Conservation (phyloP, 345 rosid genomes). For the Euphorbia tirucalli region DNA sequence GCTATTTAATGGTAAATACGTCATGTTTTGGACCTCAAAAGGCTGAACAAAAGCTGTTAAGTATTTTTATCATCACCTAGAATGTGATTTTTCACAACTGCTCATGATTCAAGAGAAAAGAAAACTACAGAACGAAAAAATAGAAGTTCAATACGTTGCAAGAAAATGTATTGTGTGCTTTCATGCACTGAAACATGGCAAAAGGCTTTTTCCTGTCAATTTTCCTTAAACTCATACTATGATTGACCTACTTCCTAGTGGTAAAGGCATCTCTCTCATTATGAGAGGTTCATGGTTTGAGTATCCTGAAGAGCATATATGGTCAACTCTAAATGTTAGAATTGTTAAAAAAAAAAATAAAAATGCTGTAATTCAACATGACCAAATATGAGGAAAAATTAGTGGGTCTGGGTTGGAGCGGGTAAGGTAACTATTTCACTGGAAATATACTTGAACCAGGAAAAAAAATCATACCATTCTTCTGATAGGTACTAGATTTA, state of each 20-base stretch:
- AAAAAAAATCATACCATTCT: constrained; percentile 24
- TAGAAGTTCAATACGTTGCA: too few relatives aligned
- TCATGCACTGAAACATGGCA: not conserved
- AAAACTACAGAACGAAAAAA: too few relatives aligned
- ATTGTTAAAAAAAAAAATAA: too few relatives aligned
- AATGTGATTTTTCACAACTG: not conserved
- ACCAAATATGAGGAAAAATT: not conserved
- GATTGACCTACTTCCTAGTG: too few relatives aligned
- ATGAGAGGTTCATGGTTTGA: too few relatives aligned
- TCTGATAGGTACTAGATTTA: constrained; percentile 19
- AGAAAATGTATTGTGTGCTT: too few relatives aligned
- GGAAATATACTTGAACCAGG: not conserved
- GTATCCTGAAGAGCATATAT: too few relatives aligned
- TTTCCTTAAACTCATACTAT: not conserved
- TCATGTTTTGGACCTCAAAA: not conserved
- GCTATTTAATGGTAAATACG: not conserved
- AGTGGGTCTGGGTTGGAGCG: too few relatives aligned
- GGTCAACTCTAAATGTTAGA: too few relatives aligned
- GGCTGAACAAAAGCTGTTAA: too few relatives aligned
- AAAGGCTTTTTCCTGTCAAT: not conserved
- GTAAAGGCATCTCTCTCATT: too few relatives aligned
- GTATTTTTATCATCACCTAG: not conserved
- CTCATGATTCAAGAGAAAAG: too few relatives aligned
- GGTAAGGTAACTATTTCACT: not conserved
- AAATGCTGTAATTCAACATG: not conserved